A percentile compares a stretch with the other conserved stretches of the same genome.
phyloP scores from a whole-genome alignment of 805 yeast genomes.

The Saturnispora zaruensis region DNA sequence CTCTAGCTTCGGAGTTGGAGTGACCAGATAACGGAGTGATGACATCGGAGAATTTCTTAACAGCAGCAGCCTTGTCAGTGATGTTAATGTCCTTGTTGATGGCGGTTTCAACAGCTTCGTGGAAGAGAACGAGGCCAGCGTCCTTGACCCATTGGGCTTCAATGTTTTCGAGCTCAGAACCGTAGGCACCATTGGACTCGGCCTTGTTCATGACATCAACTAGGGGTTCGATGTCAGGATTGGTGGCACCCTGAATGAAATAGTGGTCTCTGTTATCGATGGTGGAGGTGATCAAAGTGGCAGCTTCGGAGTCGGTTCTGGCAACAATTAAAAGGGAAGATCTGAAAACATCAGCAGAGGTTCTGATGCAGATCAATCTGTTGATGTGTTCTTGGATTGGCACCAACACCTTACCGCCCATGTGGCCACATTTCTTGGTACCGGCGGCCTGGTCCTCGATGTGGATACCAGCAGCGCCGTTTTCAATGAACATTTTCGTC shows the following conservation, averaged over 20 bases:
- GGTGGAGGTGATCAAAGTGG: conserved; percentile 87
- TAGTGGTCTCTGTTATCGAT: conserved; percentile 93
- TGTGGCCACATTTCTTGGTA: conserved; percentile 97
- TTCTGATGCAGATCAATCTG: conserved; percentile 87
- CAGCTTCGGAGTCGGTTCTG: conserved; percentile 97
- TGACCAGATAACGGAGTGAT: conserved; percentile 70
- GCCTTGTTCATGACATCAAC: conserved; percentile 75
- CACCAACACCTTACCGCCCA: conserved; percentile 97
- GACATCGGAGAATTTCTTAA: conserved; percentile 54
- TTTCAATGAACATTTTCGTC: conserved; percentile 91
- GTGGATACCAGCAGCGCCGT: conserved; percentile 98
- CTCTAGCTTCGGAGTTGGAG: conserved; percentile 73
- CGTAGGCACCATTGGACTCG: conserved; percentile 63
- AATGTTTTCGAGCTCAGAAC: conserved; percentile 58
- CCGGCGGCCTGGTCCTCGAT: conserved; percentile 99
- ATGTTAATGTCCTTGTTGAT: conserved; percentile 48
- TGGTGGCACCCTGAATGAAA: conserved; percentile 84
- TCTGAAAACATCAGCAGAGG: conserved; percentile 90
- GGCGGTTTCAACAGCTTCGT: conserved; percentile 83
- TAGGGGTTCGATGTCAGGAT: conserved; percentile 68
- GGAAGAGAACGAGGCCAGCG: conserved; percentile 83
- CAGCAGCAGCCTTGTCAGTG: conserved; percentile 53
- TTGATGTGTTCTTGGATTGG: conserved; percentile 97
- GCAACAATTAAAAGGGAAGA: conserved; percentile 83
- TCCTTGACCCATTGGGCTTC: conserved; percentile 76